phyloP scores from a whole-genome alignment of 192 early-diverging fungal species.

The Coemansia biformis region DNA sequence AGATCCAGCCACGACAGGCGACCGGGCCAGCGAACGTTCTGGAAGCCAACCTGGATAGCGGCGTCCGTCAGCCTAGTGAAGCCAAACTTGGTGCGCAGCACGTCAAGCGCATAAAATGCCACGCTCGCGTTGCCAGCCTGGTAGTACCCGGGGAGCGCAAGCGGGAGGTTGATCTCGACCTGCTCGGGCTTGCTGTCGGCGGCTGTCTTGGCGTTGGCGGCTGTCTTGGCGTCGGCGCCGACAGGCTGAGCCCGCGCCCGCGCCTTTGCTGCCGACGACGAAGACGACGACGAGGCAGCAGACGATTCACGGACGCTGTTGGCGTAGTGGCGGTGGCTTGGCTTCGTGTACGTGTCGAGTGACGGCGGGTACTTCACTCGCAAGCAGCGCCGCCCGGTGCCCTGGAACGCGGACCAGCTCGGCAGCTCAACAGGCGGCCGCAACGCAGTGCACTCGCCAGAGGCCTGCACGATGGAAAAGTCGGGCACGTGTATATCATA shows the following conservation, averaged over 20 bases:
- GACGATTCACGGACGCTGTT: slow-evolving; percentile 10
- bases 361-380: slow-evolving; percentile 36
- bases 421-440: slow-evolving; percentile 7
- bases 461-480: slow-evolving; percentile 13
- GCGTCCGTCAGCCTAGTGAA: slow-evolving; percentile 46
- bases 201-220: too few species aligned
- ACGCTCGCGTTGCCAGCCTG: slow-evolving; percentile 77
- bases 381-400: slow-evolving; percentile 36
- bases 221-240: too few species aligned
- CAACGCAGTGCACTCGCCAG: background rate
- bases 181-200: background rate
- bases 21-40: slow-evolving; percentile 72
- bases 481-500: slow-evolving; percentile 33
- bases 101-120: slow-evolving; percentile 59
- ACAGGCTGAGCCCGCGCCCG: too few species aligned
- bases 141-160: slow-evolving; percentile 63
- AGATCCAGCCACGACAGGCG: slow-evolving; percentile 66
- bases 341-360: slow-evolving; percentile 18
- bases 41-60: slow-evolving; percentile 60
- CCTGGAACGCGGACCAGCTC: slow-evolving; percentile 35
- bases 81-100: slow-evolving; percentile 46
- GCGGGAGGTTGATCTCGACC: slow-evolving; percentile 51
- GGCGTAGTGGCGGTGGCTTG: background rate
- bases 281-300: slow-evolving; percentile 3
- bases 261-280: background rate